Conservation (phyloP, 768 basidiomycete species). For the Boletus rubropictus region DNA sequence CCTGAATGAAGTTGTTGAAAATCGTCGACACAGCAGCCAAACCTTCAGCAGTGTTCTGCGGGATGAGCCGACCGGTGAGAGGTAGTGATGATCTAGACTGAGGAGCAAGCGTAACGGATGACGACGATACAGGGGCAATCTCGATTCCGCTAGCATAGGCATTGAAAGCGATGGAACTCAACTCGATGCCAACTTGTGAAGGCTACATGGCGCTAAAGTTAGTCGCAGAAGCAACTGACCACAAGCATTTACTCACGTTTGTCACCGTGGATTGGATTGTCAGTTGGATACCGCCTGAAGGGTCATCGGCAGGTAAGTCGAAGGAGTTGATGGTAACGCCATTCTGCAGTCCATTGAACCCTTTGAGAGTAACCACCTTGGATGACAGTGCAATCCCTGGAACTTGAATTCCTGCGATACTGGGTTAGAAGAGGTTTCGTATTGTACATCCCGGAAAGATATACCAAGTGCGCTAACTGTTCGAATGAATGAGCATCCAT, state of each 20-base stretch:
- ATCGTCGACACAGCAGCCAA: slow-evolving; percentile 55
- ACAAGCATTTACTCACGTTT: slow-evolving; percentile 43
- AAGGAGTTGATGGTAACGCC: slow-evolving; percentile 62
- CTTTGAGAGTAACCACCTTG: slow-evolving; percentile 59
- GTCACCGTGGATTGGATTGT: slow-evolving; percentile 54
- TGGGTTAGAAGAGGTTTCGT: background rate
- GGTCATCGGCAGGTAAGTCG: slow-evolving; percentile 65
- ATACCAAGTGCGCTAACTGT: slow-evolving; percentile 54
- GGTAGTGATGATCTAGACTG: slow-evolving; percentile 46
- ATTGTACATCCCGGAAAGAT: slow-evolving; percentile 3
- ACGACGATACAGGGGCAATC: slow-evolving; percentile 54
- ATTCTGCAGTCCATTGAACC: slow-evolving; percentile 61
- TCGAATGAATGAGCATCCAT: slow-evolving; percentile 7
- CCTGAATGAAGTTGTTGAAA: slow-evolving; percentile 70
- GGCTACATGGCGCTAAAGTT: slow-evolving; percentile 37
- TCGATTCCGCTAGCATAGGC: slow-evolving; percentile 47
- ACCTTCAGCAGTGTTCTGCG: slow-evolving; percentile 48
- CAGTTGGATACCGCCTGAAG: slow-evolving; percentile 63
- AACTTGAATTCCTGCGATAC: slow-evolving; percentile 47
- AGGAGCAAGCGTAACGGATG: slow-evolving; percentile 50
- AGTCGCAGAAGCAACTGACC: background rate
- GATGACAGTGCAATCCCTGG: slow-evolving; percentile 47
- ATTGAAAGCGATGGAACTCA: slow-evolving; percentile 57
- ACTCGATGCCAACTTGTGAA: slow-evolving; percentile 66
- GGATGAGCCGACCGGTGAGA: slow-evolving; percentile 58